Evolutionary conservation across 192 early-diverging fungal species (phyloP).

Genomic region (Spinellus fusiger): DNA sequence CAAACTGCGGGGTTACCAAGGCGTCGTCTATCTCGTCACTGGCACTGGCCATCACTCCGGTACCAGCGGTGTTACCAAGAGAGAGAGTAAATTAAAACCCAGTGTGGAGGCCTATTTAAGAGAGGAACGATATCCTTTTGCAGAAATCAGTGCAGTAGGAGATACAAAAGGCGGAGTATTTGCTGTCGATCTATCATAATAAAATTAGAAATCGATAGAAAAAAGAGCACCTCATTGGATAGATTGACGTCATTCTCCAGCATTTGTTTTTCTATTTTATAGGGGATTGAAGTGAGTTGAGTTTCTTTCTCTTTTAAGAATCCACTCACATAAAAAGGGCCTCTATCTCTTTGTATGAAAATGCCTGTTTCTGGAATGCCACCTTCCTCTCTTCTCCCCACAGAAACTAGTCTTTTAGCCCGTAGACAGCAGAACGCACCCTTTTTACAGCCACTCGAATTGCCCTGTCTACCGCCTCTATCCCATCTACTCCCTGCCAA

Average conservation of each 20-base stretch:
- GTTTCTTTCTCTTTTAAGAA: too few relatives aligned
- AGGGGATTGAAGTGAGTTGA: background rate
- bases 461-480: slow-evolving; percentile 7
- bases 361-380: background rate
- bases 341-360: background rate
- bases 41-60: slow-evolving; percentile 43
- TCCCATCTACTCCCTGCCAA: slow-evolving; percentile 6
- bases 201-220: background rate
- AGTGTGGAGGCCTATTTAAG: slow-evolving; percentile 12
- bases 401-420: background rate
- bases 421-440: slow-evolving; percentile 4
- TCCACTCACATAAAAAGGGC: too few relatives aligned
- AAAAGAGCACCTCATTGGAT: background rate
- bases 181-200: slow-evolving; percentile 19
- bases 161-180: slow-evolving; percentile 23
- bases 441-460: slow-evolving; percentile 4
- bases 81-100: slow-evolving; percentile 19
- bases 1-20: slow-evolving; percentile 34
- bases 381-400: background rate
- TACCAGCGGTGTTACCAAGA: slow-evolving; percentile 8
- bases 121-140: slow-evolving; percentile 15
- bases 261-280: background rate
- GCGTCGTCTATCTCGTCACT: slow-evolving; percentile 45
- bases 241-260: background rate
- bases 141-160: slow-evolving; percentile 19